phyloP scores from a whole-genome alignment of 148 eudicot genomes.

The Amaranthus cruentus region DNA sequence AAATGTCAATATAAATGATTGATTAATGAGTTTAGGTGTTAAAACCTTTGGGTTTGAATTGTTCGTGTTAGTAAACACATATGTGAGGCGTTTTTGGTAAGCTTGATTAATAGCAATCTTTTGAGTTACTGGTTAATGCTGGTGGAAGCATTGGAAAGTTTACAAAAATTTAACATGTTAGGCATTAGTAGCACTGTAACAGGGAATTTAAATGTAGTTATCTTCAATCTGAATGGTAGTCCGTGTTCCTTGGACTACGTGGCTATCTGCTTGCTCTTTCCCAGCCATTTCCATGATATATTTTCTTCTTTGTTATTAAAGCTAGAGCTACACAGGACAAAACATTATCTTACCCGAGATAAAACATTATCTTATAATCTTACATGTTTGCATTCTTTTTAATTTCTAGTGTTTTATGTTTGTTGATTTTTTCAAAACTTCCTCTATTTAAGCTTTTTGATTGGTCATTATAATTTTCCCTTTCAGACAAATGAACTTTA shows the following conservation, averaged over 20 bases:
- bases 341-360: not conserved
- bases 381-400: not conserved
- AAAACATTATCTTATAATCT: not conserved
- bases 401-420: not conserved
- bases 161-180: not conserved
- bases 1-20: not conserved
- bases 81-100: not conserved
- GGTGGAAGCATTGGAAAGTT: not conserved
- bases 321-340: not conserved
- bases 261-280: not conserved
- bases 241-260: not conserved
- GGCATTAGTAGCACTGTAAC: not conserved
- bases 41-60: no score
- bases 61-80: not conserved
- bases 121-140: not conserved
- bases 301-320: not conserved
- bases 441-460: slow-evolving; percentile 6
- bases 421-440: not conserved
- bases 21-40: not conserved
- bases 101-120: not conserved
- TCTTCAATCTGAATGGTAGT: not conserved
- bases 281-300: not conserved
- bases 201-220: not conserved
- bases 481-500: slow-evolving; percentile 94
- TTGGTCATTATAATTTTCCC: slow-evolving; percentile 11